These are phyloP conservation scores for Aspergillus spinulosporus DNA, from an alignment of 2,329 filamentous ascomycete species.

Conservation along the genomic window DNA sequence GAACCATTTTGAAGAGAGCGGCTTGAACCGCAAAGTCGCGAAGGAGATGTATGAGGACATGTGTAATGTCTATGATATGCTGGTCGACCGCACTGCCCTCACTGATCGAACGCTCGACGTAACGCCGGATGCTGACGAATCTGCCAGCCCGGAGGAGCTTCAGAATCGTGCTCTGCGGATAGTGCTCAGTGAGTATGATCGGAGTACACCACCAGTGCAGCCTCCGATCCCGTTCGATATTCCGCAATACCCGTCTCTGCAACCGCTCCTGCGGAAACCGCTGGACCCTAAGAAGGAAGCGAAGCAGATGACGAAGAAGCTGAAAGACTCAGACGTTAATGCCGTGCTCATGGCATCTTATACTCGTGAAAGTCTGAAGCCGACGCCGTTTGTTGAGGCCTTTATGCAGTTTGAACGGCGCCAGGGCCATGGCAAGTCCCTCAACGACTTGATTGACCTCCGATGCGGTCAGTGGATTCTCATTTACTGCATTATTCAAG, in stretches of 20 bases:
- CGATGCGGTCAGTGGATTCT: slow-evolving; percentile 55
- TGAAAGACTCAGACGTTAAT: slow-evolving; percentile 76
- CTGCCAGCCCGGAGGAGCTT: slow-evolving; percentile 55
- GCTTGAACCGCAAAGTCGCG: slow-evolving; percentile 80
- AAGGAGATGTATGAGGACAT: slow-evolving; percentile 83
- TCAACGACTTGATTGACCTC: slow-evolving; percentile 48
- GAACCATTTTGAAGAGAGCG: slow-evolving; percentile 81
- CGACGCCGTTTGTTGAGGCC: slow-evolving; percentile 49
- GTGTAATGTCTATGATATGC: slow-evolving; percentile 80
- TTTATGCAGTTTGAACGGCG: slow-evolving; percentile 52
- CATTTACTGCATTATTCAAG: slow-evolving; percentile 52
- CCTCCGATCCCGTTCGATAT: slow-evolving; percentile 90
- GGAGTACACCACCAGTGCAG: slow-evolving; percentile 82
- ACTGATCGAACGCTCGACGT: slow-evolving; percentile 78
- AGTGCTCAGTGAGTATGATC: slow-evolving; percentile 84
- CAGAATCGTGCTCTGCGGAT: slow-evolving; percentile 70
- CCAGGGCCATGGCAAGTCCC: slow-evolving; percentile 43
- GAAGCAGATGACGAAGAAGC: slow-evolving; percentile 67
- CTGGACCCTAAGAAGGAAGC: slow-evolving; percentile 72
- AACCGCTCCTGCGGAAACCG: slow-evolving; percentile 62
- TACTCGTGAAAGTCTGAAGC: slow-evolving; percentile 68
- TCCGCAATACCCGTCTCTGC: slow-evolving; percentile 72
- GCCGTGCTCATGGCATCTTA: slow-evolving; percentile 77
- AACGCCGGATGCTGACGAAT: slow-evolving; percentile 53
- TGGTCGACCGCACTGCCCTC: slow-evolving; percentile 75